These are phyloP conservation scores for Solanum chacoense DNA, from an alignment of 305 asterid species.

Conservation along the genomic window DNA sequence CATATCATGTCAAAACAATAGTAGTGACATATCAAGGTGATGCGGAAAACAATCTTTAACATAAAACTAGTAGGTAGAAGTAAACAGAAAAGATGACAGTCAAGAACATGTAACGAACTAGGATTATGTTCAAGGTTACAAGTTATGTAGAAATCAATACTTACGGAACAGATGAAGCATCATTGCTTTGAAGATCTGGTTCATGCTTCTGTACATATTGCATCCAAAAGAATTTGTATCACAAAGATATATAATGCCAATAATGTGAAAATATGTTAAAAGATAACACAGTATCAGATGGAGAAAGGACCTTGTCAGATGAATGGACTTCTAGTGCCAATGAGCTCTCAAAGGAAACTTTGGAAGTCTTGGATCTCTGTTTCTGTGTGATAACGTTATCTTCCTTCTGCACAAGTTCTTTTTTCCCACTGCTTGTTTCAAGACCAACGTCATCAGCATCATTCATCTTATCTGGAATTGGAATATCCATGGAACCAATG, in stretches of 20 bases:
- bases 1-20: not conserved
- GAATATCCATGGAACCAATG: not conserved
- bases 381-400: not conserved
- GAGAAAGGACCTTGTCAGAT: not conserved
- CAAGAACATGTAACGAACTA: not conserved
- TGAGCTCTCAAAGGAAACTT: not conserved
- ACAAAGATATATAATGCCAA: not conserved
- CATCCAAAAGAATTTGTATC: conserved; percentile 2
- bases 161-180: conserved; percentile 12
- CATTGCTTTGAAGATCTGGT: not conserved
- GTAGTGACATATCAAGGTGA: not conserved
- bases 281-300: not conserved
- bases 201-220: conserved; percentile 8
- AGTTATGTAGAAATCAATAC: not conserved
- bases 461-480: not conserved
- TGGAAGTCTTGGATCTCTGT: not conserved
- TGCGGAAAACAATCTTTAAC: not conserved
- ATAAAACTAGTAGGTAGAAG: not conserved
- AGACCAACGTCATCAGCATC: not conserved
- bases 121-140: not conserved
- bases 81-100: not conserved
- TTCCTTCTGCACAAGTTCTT: not conserved
- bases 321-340: not conserved
- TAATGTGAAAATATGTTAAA: not conserved
- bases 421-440: not conserved